Conservation (phyloP, 2,329 filamentous ascomycete species). For the Thermomyces lanuginosus region DNA sequence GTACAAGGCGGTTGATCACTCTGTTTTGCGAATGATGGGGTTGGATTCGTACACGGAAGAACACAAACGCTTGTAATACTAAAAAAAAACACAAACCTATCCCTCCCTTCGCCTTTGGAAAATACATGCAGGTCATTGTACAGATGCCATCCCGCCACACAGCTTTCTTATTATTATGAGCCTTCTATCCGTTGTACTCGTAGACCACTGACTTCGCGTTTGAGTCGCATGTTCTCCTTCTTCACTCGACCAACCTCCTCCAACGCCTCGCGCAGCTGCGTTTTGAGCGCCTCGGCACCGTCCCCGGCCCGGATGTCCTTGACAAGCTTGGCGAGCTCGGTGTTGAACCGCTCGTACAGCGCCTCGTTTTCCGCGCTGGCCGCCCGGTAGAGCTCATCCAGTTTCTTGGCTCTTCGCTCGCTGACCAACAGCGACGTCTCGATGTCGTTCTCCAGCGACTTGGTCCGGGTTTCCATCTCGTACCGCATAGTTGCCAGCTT, state of each 20-base stretch:
- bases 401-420: conserved; percentile 61
- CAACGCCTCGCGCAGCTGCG: conserved; percentile 52
- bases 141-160: too few relatives aligned
- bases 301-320: conserved; percentile 59
- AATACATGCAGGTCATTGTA: too few relatives aligned
- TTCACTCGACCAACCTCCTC: conserved; percentile 64
- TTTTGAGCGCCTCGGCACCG: conserved; percentile 62
- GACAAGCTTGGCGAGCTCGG: conserved; percentile 71
- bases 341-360: conserved; percentile 80
- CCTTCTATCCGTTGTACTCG: too few relatives aligned
- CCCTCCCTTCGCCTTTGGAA: too few relatives aligned
- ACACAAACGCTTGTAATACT: not conserved
- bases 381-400: conserved; percentile 82
- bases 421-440: conserved; percentile 54
- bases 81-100: not conserved
- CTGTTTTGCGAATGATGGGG: conserved; percentile 17
- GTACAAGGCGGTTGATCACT: conserved; percentile 24
- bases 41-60: conserved; percentile 4
- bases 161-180: too few relatives aligned
- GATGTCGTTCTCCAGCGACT: conserved; percentile 52
- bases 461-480: conserved; percentile 45
- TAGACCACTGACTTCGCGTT: conserved; percentile 63
- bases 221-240: conserved; percentile 72
- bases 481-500: conserved; percentile 44
- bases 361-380: conserved; percentile 81